Base-by-base conservation (phyloP, 2,329 filamentous ascomycete genomes). In the Botrytis fragariae region DNA sequence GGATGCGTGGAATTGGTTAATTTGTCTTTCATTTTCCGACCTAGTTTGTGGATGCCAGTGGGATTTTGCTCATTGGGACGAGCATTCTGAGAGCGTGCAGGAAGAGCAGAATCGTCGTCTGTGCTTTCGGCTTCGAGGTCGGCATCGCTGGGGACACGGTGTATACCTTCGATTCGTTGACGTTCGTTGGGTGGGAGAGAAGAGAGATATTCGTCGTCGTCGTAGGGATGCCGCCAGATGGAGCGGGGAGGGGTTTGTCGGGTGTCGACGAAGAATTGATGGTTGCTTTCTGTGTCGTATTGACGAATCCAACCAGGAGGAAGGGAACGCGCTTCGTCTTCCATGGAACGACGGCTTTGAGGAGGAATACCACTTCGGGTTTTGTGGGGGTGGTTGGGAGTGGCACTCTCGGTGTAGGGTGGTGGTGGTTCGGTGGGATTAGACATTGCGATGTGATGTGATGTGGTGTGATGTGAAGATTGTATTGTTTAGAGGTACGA, bases 181-280 rank as follows among this genome's bases (percentile, higher is more conserved):
- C 87, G 83, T 77, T 90, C 87, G 68, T 84, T 81, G 0, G 83
- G 79, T 0, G 84, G 79, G 0, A 90, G 82, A 0, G 84, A 84
- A 44, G 78, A 78, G 39, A 90, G 81, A 78, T 86, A 90, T 69
- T 84, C 76, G 2, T 86, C 84, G 77, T 90, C 88, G 77, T 90
- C 89, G 79, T 89, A 87, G 0, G 89, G 88, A 78, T 90, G 89
- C 62, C 85, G 84, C 89, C 89, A 90, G 76, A 88, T 89, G 73
- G 85, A 86, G 64, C 87, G 85, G 0, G 88, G 87, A 0, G 88
- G 88, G 20, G 85, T 81, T 42, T 82, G 80, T 44, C 77, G 84
- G 1, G 87, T 90, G 80, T 90, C 86, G 77, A 90, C 88, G 80
- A 89, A 90, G 85, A 89, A 91, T 77, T 90, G 88, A 77, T 90